Base-by-base conservation (phyloP, 768 basidiomycete species). In the Mycena pura region DNA sequence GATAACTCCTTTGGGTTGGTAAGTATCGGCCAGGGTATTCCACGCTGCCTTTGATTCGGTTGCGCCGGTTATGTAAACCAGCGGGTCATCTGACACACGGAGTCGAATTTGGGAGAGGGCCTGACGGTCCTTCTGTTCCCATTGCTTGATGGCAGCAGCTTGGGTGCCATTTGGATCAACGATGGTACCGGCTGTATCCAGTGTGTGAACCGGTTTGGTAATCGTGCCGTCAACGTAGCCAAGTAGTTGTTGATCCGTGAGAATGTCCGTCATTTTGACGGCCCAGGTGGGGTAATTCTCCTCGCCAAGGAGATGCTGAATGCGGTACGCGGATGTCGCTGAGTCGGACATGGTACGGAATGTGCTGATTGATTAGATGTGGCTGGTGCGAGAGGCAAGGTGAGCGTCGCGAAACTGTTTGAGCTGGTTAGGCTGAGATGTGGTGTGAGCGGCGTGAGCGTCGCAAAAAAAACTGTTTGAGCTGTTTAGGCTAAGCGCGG, bases 21-120 rank as follows among this genome's bases (percentile, higher is more conserved):
- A 74, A 31, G 73, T 73, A 0, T 59, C 53, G 15, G 48, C 49
- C 21, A 80, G 64, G 13, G 64, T 62, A 19, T 65, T 56, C 73
- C 76, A 78, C 13, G 73, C 69, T 6, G 68, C 70, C 2, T 59
- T 48, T 2, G 74, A 67, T 8, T 68, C 74, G 24, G 25, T 50
- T 0, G 70, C 54, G 5, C 57, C 52, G 5, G 68, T 62, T 25
- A 77, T 68, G 57, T 76, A 70, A 0, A 73, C 70, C 19, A 78
- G 34, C 68, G 64, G 25, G 14, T 10, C 58, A 43, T 60, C 58
- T 2, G 58, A 17, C 14, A 60, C 58, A 13, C 58, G 49, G 17
- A 75, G 57, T 19, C 73, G 51, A 39, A 79, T 77, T 0, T 57
- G 46, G 21, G 69, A 71, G 6, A 73, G 67, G 7, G 75, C 74